Conservation (phyloP, 2,329 filamentous ascomycete genomes). For the Calonectria montana region DNA sequence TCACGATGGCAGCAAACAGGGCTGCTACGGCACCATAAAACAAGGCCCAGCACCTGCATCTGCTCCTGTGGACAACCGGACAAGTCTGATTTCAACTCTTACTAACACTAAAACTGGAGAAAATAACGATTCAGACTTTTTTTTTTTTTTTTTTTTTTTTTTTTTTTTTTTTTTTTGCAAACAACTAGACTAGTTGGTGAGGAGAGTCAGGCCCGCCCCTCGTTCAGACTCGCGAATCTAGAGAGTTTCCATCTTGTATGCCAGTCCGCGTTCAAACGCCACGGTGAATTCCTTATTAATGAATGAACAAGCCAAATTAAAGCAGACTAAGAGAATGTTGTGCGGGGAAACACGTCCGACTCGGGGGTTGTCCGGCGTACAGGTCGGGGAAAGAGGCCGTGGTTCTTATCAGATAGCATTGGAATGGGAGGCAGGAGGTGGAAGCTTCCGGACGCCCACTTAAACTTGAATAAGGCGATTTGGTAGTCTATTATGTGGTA, state of each 20-base stretch:
- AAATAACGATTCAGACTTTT: neutral
- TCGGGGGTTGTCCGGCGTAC: constrained; percentile 26
- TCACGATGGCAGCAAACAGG: neutral
- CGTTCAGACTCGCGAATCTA: no score
- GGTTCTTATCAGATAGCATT: neutral
- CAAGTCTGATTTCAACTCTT: neutral
- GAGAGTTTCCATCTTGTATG: neutral
- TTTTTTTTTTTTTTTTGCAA: no score
- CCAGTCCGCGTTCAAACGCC: neutral
- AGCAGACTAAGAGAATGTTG: neutral
- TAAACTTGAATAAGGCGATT: neutral
- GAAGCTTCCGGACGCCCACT: no score
- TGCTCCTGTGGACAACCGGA: no score
- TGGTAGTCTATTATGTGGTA: no score
- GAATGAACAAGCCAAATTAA: neutral
- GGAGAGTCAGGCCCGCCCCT: no score
- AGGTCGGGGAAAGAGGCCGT: neutral
- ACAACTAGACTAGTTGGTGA: neutral
- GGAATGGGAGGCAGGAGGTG: neutral
- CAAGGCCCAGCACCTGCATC: neutral
- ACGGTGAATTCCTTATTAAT: no score
- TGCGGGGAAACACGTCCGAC: neutral
- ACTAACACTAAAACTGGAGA: neutral
- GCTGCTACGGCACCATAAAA: neutral
- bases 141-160: no score